Conservation (phyloP, 352 stramenopile genomes). For the Pseudoperonospora humuli region DNA sequence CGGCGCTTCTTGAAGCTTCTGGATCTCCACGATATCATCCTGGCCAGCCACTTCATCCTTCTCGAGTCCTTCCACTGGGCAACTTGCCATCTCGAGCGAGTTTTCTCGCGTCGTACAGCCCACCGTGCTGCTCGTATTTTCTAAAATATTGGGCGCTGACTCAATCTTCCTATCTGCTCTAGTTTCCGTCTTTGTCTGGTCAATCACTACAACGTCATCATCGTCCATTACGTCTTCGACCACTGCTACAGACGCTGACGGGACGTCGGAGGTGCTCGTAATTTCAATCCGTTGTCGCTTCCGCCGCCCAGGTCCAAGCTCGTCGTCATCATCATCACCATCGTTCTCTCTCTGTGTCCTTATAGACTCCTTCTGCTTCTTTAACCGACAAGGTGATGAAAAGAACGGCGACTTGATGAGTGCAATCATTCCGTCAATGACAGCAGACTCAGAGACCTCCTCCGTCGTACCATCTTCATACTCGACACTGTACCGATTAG, state of each 20-base stretch:
- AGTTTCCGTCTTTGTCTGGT: constrained; percentile 8
- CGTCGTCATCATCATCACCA: constrained; percentile 8
- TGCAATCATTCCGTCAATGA: constrained; percentile 57
- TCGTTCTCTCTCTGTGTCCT: constrained; percentile 8
- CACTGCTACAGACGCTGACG: constrained; percentile 6
- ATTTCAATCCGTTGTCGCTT: constrained; percentile 22
- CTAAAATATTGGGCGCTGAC: constrained; percentile 21
- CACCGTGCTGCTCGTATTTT: constrained; percentile 17
- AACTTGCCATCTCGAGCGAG: constrained; percentile 31
- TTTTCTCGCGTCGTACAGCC: constrained; percentile 8
- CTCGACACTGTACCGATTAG: constrained; percentile 39
- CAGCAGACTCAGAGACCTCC: constrained; percentile 42
- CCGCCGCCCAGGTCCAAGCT: constrained; percentile 1
- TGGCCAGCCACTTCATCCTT: constrained; percentile 17
- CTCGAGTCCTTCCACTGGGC: constrained; percentile 26
- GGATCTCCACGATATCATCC: constrained; percentile 2
- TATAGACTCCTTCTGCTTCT: constrained; percentile 1
- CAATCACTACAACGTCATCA: constrained; percentile 8
- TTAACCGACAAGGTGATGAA: constrained; percentile 12
- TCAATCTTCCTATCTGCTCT: constrained; percentile 5
- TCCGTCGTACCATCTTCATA: constrained; percentile 41
- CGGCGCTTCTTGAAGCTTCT: neutral
- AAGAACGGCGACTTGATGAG: constrained; percentile 31
- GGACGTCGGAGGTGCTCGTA: neutral
- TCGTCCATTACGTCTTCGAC: constrained; percentile 10